Evolutionary conservation across 2,329 filamentous ascomycete genomes (phyloP), one percentile per base, ranked within the genome.

Genomic region (Alternaria consortialis): DNA sequence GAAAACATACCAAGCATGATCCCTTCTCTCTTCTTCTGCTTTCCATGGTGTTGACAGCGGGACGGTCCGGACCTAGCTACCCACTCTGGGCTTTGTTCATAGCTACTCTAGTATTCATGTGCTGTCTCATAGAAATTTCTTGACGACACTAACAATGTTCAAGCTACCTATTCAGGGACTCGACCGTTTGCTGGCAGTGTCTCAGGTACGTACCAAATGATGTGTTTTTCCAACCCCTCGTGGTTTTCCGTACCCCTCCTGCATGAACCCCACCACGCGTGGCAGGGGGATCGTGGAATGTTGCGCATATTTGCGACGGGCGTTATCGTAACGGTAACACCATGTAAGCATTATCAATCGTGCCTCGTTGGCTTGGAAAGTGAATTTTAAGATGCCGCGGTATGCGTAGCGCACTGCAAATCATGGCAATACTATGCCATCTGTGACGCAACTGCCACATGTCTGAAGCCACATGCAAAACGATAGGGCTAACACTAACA

Each of bases 1-100:
- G 46, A 5, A 37, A 50, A 12, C 46, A 31, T 40, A 52, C 40
- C 50, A 25, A 52, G 60, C 60, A 62, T 62, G n/a, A 59, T 62
- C 60, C 60, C 47, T 58, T 59, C 56, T 31, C 5, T 13, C 8
- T 15, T 40, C 50, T 40, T 31, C 50, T 23, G 23, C 50, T 15
- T 52, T 40, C 34, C 50, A 39, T 17, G 23, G 27, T 46, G 13
- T 31, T n/a, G 34, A 25, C 36, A 55, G 60, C 50, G 60, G 60
- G n/a, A 32, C 60, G 60, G 60, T 43, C 60, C 60, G 60, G 42
- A 50, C 46, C 46, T 50, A 50, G 32, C 46, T 7, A 50, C 20
- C 8, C 8, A 27, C 32, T 17, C 46, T 25, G 20, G 20, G 25
- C 20, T 50, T 37, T 5, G 7, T 27, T 7, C 13, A 50, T 3